These are phyloP conservation scores for Colletotrichum graminicola DNA, from an alignment of 2,329 filamentous ascomycete species.

Conservation along the genomic window DNA sequence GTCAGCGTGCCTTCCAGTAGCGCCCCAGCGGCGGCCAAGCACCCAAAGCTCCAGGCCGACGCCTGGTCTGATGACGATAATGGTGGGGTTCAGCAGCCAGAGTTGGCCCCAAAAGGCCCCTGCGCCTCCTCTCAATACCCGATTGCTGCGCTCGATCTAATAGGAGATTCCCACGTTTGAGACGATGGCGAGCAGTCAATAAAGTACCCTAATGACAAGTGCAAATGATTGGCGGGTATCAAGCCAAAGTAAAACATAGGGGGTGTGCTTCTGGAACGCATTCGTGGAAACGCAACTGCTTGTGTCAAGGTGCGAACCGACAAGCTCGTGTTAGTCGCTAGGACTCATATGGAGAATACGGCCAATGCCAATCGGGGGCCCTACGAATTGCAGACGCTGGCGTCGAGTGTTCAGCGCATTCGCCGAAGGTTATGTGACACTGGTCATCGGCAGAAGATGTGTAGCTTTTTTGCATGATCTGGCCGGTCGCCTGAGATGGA, in stretches of 20 bases:
- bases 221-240: not conserved
- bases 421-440: not conserved
- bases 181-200: not conserved
- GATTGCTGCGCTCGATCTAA: not conserved
- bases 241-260: not conserved
- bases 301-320: conserved; percentile 17
- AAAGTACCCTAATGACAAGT: not conserved
- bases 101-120: conserved; percentile 23
- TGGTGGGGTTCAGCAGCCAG: conserved; percentile 36
- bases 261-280: conserved; percentile 1
- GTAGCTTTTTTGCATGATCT: not conserved
- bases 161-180: conserved; percentile 3
- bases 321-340: conserved; percentile 5
- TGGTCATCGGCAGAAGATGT: not conserved
- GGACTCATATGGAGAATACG: conserved; percentile 3
- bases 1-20: conserved; percentile 20
- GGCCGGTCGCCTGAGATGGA: no score
- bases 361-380: not conserved
- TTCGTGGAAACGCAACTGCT: conserved; percentile 8
- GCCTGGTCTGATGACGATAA: conserved; percentile 34
- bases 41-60: conserved; percentile 13
- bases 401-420: not conserved
- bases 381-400: not conserved
- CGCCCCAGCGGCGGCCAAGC: conserved; percentile 19
- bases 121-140: conserved; percentile 8